phyloP scores from a whole-genome alignment of 495 filamentous ascomycete genomes.

The Clavariopsis aquatica region DNA sequence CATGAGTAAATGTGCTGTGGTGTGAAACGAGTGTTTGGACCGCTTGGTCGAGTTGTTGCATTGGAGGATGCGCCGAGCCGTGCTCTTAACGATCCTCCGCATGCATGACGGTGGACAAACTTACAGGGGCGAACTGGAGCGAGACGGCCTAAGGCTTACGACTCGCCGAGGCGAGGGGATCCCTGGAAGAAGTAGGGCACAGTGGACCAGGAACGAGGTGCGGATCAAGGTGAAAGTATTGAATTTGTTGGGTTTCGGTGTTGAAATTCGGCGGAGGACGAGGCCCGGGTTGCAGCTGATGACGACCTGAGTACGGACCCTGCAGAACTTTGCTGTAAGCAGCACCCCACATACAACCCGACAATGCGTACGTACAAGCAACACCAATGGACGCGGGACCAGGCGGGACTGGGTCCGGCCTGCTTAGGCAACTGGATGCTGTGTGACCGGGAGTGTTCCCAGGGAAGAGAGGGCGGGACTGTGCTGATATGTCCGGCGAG shows the following conservation, averaged over 20 bases:
- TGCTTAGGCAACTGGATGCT: slow-evolving; percentile 25
- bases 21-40: slow-evolving; percentile 2
- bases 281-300: neutral
- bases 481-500: slow-evolving; percentile 17
- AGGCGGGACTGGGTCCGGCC: slow-evolving; percentile 16
- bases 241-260: too few species aligned
- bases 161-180: neutral
- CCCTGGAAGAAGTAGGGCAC: too few species aligned
- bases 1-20: slow-evolving; percentile 1
- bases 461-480: neutral
- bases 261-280: neutral
- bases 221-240: too few species aligned
- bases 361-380: slow-evolving; percentile 5
- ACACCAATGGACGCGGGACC: neutral
- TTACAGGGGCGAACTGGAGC: slow-evolving; percentile 10
- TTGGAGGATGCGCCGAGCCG: slow-evolving; percentile 20
- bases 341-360: slow-evolving; percentile 5
- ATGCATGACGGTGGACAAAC: slow-evolving; percentile 19
- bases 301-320: neutral
- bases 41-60: neutral
- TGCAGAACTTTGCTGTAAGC: neutral
- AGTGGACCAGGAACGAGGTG: too few species aligned
- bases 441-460: neutral
- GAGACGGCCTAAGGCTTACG: slow-evolving; percentile 7
- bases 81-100: slow-evolving; percentile 15